Evolutionary conservation across 2,329 filamentous ascomycete genomes (phyloP), one percentile per base, ranked within the genome.

Genomic region (Ascosphaera pollenicola): DNA sequence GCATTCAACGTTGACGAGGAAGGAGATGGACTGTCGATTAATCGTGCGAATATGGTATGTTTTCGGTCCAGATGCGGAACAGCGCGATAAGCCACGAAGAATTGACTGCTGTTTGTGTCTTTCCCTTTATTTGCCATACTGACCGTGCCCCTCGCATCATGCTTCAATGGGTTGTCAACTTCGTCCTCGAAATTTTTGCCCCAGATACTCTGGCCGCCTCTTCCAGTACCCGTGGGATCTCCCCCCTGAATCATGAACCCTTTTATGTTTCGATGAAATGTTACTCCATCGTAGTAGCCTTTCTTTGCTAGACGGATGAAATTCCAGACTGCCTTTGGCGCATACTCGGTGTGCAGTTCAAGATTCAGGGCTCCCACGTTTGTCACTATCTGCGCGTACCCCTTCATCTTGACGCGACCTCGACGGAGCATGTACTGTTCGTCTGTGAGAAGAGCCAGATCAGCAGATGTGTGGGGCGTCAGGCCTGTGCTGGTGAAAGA

Each of bases 91-190:
- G 78, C 81, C 52, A 98, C 79, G 64, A 95, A 98, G 57, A 78
- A 98, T 57, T 98, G 89, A 48, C 74, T 82, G 7, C 81, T 89
- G 59, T 98, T 98, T 17, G 87, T 95, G 53, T 94, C 87, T 53
- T 94, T 94, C 42, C 89, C 89, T 55, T 98, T 98, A 59, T 98
- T 98, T 32, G 89, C 89, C 89, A 98, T 98, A 47, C 78, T 84
- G 18, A 91, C 53, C 1, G 85, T 70, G 10, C 89, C 89, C 19
- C 85, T 68, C 0, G 68, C 62, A 51, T 83, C 78, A 50, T 98
- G 89, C n/a, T 76, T 78, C 32, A 84, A 58, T 0, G 87, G 83
- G 0, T 85, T 84, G 13, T 94, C 84, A 45, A 95, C 78, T 54
- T 98, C 89, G 55, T 98, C 89, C 39, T 78, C 68, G 51, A 98